Evolutionary conservation across 2,329 filamentous ascomycete genomes (phyloP).

Genomic region (Pseudocercospora crystallina): DNA sequence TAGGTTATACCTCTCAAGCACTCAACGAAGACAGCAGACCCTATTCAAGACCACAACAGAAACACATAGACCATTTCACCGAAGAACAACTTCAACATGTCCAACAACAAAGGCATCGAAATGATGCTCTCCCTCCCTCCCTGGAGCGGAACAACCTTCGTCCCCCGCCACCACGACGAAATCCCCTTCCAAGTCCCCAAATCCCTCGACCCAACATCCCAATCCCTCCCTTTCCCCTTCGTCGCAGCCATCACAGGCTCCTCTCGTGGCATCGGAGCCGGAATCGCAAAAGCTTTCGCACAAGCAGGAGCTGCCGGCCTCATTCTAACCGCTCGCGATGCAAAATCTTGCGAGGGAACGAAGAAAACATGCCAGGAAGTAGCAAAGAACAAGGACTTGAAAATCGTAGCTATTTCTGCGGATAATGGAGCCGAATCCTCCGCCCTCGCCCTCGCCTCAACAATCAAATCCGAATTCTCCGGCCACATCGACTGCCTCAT

Average conservation of each 20-base stretch:
- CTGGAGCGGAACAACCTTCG: slow-evolving; percentile 8
- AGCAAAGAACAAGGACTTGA: not conserved
- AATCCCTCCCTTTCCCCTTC: slow-evolving; percentile 19
- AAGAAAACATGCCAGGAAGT: slow-evolving; percentile 16
- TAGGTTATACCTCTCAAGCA: too few species aligned
- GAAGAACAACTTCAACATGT: too few species aligned
- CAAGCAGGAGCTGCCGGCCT: slow-evolving; percentile 31
- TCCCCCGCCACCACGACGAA: slow-evolving; percentile 1
- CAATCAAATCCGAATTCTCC: not conserved
- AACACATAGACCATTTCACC: too few species aligned
- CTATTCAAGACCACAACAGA: too few species aligned
- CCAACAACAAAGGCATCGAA: not conserved
- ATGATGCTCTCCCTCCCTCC: not conserved
- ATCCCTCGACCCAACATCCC: not conserved
- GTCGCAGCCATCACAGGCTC: slow-evolving; percentile 37
- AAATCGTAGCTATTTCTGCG: not conserved
- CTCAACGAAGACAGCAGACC: too few species aligned
- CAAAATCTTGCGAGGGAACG: slow-evolving; percentile 25
- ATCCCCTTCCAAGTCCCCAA: slow-evolving; percentile 1
- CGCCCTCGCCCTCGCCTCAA: not conserved
- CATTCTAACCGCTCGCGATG: slow-evolving; percentile 30
- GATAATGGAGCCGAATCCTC: slow-evolving; percentile 1
- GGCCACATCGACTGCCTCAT: slow-evolving; percentile 14
- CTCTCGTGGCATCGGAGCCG: slow-evolving; percentile 34
- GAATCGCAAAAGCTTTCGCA: slow-evolving; percentile 34